phyloP scores from a whole-genome alignment of 495 filamentous ascomycete species.

The Neurospora intermedia region DNA sequence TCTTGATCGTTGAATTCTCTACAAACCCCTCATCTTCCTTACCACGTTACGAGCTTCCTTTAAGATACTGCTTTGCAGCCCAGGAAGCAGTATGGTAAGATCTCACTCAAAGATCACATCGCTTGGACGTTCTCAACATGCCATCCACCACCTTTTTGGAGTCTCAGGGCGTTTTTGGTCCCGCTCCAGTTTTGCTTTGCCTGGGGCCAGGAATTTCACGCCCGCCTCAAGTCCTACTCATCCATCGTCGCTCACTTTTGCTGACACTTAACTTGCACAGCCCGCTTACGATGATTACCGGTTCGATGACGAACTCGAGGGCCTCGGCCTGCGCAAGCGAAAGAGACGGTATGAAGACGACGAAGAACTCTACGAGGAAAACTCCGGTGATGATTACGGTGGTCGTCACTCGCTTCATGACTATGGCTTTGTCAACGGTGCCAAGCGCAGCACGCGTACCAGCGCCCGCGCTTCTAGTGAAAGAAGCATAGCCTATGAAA shows the following conservation, averaged over 20 bases:
- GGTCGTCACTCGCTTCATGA: slow-evolving; percentile 1
- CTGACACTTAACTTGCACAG: background rate
- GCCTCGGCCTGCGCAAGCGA: slow-evolving; percentile 11
- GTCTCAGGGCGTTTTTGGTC: background rate
- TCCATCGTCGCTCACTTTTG: background rate
- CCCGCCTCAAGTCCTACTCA: background rate
- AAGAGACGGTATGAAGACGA: slow-evolving; percentile 20
- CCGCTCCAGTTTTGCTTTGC: background rate
- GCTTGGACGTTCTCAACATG: background rate
- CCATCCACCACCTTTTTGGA: background rate
- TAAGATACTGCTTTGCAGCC: background rate
- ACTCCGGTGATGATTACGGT: background rate
- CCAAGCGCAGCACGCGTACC: slow-evolving; percentile 11
- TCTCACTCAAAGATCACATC: background rate
- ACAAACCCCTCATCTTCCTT: background rate
- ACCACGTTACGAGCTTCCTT: background rate
- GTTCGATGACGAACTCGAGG: slow-evolving; percentile 6
- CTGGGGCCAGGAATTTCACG: background rate
- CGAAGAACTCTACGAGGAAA: slow-evolving; percentile 21
- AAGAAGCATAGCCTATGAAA: slow-evolving; percentile 1
- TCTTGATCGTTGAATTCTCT: background rate
- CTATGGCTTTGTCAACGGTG: background rate
- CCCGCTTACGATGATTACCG: background rate
- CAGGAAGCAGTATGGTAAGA: background rate
- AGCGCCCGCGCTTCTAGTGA: slow-evolving; percentile 8